Base-by-base conservation (phyloP, 73 alveolate genomes). In the Symbiodinium natans region DNA sequence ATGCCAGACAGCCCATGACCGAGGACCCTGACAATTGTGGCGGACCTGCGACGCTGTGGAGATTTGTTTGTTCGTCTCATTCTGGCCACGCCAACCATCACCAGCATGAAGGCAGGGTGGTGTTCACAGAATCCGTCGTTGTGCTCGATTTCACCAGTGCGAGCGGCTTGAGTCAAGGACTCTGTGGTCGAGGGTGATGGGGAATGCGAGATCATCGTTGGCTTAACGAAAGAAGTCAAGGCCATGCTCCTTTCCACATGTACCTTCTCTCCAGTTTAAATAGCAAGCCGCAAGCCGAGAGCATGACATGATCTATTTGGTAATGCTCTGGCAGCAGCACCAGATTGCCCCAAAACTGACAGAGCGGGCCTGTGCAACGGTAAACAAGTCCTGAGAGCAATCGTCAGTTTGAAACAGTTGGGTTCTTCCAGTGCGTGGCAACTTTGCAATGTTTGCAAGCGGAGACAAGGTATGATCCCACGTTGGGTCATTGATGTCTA, bases 401-500 rank as follows among this genome's bases (percentile, higher is more conserved):
- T 6, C 6, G 59, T 46, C 21, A 46, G 59, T 46, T 46, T 6
- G 21, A 46, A 46, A 13, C 59, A 9, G 59, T 46, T 46, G 21
- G 59, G 59, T 46, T 6, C 59, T 46, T 46, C 13, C 59, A 46
- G n/a, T n/a, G n/a, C n/a, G n/a, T n/a, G n/a, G n/a, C n/a, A n/a
- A n/a, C n/a, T n/a, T n/a, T n/a, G n/a, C n/a, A n/a, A n/a, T n/a
- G n/a, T n/a, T n/a, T n/a, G n/a, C n/a, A n/a, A n/a, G n/a, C n/a
- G 71, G 34, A 84, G 36, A 39, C 48, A 40, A 89, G 95, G 95
- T 86, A 89, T 89, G 95, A 89, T 89, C 75, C 95, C 95, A 21
- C 95, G 95, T 36, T 89, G 95, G 95, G 46, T 89, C 87, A 89
- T 89, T 41, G 95, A 89, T 31, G 95, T 89, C 43, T 89, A 89